Evolutionary conservation across 306 rosid genomes (phyloP).

Genomic region (Crataegus laevigata): DNA sequence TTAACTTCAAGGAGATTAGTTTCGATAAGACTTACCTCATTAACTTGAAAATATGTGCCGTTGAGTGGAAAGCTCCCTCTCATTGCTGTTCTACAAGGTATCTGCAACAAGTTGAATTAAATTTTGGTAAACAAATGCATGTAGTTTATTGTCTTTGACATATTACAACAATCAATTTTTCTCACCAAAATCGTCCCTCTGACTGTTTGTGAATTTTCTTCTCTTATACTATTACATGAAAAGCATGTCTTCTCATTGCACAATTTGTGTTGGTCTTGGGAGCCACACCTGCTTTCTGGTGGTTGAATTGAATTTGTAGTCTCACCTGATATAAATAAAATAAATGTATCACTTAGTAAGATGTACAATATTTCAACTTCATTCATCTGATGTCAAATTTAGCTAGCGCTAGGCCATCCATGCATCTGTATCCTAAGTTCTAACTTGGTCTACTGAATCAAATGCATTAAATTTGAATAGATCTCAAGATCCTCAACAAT

Average conservation of each 20-base stretch:
- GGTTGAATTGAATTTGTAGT: constrained; percentile 60
- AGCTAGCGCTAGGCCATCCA: background rate
- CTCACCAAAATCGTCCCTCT: constrained; percentile 86
- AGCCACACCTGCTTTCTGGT: constrained; percentile 56
- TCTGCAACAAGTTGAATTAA: constrained; percentile 30
- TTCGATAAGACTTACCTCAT: constrained; percentile 46
- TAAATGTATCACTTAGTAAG: constrained; percentile 9
- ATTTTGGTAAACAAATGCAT: constrained; percentile 9
- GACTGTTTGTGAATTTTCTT: constrained; percentile 65
- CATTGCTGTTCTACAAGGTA: constrained; percentile 90
- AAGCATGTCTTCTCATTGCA: constrained; percentile 62
- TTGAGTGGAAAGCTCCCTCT: constrained; percentile 92
- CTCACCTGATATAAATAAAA: constrained; percentile 47
- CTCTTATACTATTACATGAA: constrained; percentile 68
- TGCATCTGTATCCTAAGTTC: background rate
- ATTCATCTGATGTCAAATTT: constrained; percentile 1
- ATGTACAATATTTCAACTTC: constrained; percentile 2
- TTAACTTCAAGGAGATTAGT: background rate
- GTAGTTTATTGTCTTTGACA: background rate
- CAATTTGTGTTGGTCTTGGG: constrained; percentile 37
- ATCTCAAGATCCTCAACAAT: background rate
- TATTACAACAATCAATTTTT: background rate
- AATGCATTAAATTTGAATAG: background rate
- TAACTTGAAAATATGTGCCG: constrained; percentile 92
- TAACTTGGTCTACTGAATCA: background rate